Conservation (phyloP, 106 monocot species). For the Amphibolis antarctica region DNA sequence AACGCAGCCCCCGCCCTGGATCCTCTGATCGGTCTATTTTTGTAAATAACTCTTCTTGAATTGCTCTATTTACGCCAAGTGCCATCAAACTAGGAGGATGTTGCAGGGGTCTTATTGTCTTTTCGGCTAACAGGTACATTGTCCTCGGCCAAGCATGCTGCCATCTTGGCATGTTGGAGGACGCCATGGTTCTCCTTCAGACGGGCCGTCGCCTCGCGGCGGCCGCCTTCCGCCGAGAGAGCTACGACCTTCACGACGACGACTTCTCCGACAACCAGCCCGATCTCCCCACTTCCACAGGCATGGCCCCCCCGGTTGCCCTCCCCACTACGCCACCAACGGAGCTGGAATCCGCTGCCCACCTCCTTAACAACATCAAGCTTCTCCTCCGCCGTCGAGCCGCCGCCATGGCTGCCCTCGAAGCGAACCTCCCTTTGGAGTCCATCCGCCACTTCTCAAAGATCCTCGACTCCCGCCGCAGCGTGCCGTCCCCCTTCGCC, state of each 20-base stretch:
- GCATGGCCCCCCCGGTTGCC: background rate
- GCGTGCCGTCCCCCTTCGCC: constrained; percentile 54
- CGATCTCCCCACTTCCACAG: background rate
- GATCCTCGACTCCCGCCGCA: constrained; percentile 57
- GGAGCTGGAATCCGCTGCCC: constrained; percentile 40
- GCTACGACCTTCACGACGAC: constrained; percentile 57
- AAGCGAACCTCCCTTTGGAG: constrained; percentile 57
- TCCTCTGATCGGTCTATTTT: background rate
- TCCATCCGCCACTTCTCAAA: constrained; percentile 83
- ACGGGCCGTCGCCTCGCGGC: constrained; percentile 67
- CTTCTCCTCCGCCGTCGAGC: constrained; percentile 83
- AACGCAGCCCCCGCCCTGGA: background rate
- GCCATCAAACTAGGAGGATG: background rate
- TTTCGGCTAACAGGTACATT: constrained; percentile 46
- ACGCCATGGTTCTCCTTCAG: constrained; percentile 86
- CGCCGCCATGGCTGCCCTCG: constrained; percentile 70
- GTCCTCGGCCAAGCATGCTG: constrained; percentile 74
- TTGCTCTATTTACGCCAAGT: background rate
- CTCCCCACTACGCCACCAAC: constrained; percentile 4
- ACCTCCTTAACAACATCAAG: constrained; percentile 71
- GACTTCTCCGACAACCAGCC: constrained; percentile 23
- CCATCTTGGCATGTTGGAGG: constrained; percentile 91
- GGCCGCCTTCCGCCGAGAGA: constrained; percentile 56
- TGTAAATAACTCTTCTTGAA: background rate
- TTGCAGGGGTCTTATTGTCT: background rate